Percentiles rank a stretch among this genome's conserved stretches.
phyloP scores from a whole-genome alignment of 2,329 filamentous ascomycete genomes.

The Alternaria incomplexa region DNA sequence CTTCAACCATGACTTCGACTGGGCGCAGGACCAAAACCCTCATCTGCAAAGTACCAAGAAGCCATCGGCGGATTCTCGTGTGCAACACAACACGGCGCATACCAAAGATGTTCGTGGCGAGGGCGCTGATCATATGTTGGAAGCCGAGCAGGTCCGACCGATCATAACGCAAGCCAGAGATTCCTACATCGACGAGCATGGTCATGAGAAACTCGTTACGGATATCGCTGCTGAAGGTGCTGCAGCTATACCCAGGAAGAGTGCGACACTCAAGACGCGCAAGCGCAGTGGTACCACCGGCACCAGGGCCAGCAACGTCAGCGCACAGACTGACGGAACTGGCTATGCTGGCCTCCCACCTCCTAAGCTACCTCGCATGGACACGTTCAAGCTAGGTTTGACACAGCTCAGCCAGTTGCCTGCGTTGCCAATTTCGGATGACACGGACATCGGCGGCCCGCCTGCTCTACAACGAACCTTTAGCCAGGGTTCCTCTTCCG shows the following conservation, averaged over 20 bases:
- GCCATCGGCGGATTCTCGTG: slow-evolving; percentile 62
- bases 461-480: slow-evolving; percentile 61
- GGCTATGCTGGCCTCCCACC: slow-evolving; percentile 65
- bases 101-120: slow-evolving; percentile 78
- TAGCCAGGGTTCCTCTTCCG: slow-evolving; percentile 54
- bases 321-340: slow-evolving; percentile 45
- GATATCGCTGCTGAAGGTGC: slow-evolving; percentile 66
- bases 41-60: slow-evolving; percentile 63
- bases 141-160: slow-evolving; percentile 57
- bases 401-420: slow-evolving; percentile 73
- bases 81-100: slow-evolving; percentile 68
- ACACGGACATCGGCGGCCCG: slow-evolving; percentile 82
- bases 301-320: slow-evolving; percentile 39
- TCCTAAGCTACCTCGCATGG: slow-evolving; percentile 63
- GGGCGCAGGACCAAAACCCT: slow-evolving; percentile 64
- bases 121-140: slow-evolving; percentile 74
- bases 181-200: slow-evolving; percentile 68
- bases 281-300: slow-evolving; percentile 42
- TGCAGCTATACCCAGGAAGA: slow-evolving; percentile 53
- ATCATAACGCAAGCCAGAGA: slow-evolving; percentile 72
- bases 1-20: slow-evolving; percentile 78
- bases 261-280: slow-evolving; percentile 46
- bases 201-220: slow-evolving; percentile 73
- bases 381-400: slow-evolving; percentile 72
- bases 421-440: slow-evolving; percentile 71